A percentile compares a stretch with the other conserved stretches of the same genome.
Conservation (phyloP, 495 filamentous ascomycete genomes). For the Alectoria sarmentosa region DNA sequence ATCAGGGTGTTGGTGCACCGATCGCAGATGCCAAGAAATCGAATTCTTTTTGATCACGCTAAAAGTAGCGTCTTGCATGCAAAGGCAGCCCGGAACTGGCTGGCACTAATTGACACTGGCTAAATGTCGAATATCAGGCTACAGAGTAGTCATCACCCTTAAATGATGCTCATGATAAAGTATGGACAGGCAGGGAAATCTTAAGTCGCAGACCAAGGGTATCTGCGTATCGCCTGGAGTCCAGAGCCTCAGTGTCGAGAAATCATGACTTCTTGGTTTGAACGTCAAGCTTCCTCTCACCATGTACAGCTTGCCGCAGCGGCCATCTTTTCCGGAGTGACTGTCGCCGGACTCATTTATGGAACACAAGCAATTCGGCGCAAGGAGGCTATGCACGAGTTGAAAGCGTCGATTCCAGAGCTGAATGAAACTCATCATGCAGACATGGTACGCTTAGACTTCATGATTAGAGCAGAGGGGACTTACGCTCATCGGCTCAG, state of each 20-base stretch:
- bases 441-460: slow-evolving; percentile 31
- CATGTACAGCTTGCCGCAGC: slow-evolving; percentile 66
- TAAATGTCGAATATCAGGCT: too few species aligned
- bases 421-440: slow-evolving; percentile 41
- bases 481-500: slow-evolving; percentile 32
- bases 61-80: too few species aligned
- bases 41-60: too few species aligned
- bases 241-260: slow-evolving; percentile 7
- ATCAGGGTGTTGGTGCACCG: too few species aligned
- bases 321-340: slow-evolving; percentile 65
- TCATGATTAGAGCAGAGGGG: slow-evolving; percentile 5
- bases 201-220: slow-evolving; percentile 7
- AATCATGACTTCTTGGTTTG: slow-evolving; percentile 52
- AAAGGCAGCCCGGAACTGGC: too few species aligned
- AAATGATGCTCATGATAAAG: neutral
- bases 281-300: slow-evolving; percentile 45
- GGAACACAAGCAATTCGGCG: slow-evolving; percentile 61
- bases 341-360: slow-evolving; percentile 64
- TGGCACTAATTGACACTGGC: too few species aligned
- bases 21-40: too few species aligned
- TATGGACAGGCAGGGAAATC: neutral
- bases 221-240: slow-evolving; percentile 7
- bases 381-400: slow-evolving; percentile 52
- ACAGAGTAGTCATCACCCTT: too few species aligned
- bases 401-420: slow-evolving; percentile 67